Percentiles rank a stretch among this genome's conserved stretches.
phyloP scores from a whole-genome alignment of 164 flowering plant species.

The Liriodendron chinense region DNA sequence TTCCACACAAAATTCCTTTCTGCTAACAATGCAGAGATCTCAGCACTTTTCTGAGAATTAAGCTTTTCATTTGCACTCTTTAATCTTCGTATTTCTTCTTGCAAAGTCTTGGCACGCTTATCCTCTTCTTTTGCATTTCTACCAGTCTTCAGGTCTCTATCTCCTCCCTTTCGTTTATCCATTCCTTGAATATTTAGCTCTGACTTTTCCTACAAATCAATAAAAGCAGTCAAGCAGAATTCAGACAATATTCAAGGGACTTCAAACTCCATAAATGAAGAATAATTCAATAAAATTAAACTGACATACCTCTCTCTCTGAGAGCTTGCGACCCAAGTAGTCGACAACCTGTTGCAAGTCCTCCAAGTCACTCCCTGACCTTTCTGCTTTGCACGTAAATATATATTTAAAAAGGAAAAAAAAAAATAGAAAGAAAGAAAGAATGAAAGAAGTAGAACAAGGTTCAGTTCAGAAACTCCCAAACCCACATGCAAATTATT shows the following conservation, averaged over 20 bases:
- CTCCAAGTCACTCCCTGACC: conserved; percentile 37
- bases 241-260: neutral
- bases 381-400: conserved; percentile 32
- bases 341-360: conserved; percentile 50
- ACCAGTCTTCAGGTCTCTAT: conserved; percentile 16
- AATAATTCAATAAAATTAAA: neutral
- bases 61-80: conserved; percentile 50
- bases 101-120: conserved; percentile 11
- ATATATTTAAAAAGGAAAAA: neutral
- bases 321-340: conserved; percentile 28
- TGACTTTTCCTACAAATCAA: conserved; percentile 26
- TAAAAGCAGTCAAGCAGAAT: neutral
- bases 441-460: neutral
- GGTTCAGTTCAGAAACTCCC: neutral
- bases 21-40: conserved; percentile 55
- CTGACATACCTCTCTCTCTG: conserved; percentile 37
- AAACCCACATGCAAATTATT: neutral
- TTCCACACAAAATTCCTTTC: conserved; percentile 82
- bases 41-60: conserved; percentile 41
- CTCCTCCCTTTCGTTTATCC: conserved; percentile 12
- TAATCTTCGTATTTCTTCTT: conserved; percentile 47
- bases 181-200: conserved; percentile 8
- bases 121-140: conserved; percentile 14
- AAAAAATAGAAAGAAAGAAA: neutral
- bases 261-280: neutral